phyloP scores from a whole-genome alignment of 106 monocot species.

The Dendrobium catenatum region DNA sequence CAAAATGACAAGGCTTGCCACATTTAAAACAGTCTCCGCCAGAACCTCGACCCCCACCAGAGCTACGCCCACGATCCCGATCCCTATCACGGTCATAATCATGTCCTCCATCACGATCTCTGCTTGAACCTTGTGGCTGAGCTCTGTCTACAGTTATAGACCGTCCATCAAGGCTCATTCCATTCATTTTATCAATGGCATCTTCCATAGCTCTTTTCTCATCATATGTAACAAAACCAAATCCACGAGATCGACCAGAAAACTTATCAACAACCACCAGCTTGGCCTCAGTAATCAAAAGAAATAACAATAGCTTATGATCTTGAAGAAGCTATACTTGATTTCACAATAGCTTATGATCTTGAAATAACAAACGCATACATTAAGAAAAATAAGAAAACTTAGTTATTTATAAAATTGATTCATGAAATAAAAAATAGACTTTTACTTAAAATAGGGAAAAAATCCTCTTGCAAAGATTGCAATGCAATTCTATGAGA shows the following conservation, averaged over 20 bases:
- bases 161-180: constrained; percentile 85
- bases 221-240: constrained; percentile 90
- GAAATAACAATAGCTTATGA: too few relatives aligned
- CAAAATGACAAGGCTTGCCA: constrained; percentile 97
- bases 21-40: constrained; percentile 87
- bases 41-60: constrained; percentile 22
- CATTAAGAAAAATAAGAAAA: too few relatives aligned
- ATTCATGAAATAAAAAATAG: too few relatives aligned
- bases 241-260: constrained; percentile 89
- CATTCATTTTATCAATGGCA: constrained; percentile 95
- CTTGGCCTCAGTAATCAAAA: too few relatives aligned
- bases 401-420: too few relatives aligned
- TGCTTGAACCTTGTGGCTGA: constrained; percentile 67
- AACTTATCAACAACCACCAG: constrained; percentile 63
- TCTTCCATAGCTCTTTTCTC: constrained; percentile 88
- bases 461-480: too few relatives aligned
- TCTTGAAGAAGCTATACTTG: too few relatives aligned
- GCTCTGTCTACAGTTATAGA: constrained; percentile 89
- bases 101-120: constrained; percentile 60
- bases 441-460: too few relatives aligned
- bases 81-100: constrained; percentile 48
- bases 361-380: too few relatives aligned
- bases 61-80: constrained; percentile 28
- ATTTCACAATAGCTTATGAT: too few relatives aligned
- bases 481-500: too few relatives aligned